Conservation (phyloP, 2,329 filamentous ascomycete species). For the Microascus cirrosus region DNA sequence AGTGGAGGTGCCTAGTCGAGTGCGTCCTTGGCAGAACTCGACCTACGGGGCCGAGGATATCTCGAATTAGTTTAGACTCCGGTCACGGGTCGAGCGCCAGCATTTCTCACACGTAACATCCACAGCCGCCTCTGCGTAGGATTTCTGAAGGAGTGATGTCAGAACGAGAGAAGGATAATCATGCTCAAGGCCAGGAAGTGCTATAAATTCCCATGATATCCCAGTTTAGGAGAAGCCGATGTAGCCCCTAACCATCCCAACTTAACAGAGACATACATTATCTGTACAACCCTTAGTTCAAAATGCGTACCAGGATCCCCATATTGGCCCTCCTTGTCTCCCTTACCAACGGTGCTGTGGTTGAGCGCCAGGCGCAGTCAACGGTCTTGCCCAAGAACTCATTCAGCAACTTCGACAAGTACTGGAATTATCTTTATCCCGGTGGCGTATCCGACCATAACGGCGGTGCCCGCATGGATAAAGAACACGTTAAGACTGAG, state of each 20-base stretch:
- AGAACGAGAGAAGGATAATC: no score
- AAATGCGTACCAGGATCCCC: not conserved
- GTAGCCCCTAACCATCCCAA: not conserved
- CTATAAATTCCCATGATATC: not conserved
- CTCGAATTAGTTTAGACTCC: no score
- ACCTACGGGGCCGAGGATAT: no score
- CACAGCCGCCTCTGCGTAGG: no score
- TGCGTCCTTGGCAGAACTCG: no score
- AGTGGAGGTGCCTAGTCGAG: no score
- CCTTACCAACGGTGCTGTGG: not conserved
- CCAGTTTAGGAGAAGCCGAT: not conserved
- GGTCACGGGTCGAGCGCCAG: no score
- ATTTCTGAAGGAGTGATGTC: no score
- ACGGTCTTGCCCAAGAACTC: slow-evolving; percentile 8
- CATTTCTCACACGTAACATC: no score
- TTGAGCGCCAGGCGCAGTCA: slow-evolving; percentile 23
- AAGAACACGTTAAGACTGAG: slow-evolving; percentile 27
- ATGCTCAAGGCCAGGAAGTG: no score
- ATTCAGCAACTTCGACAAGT: slow-evolving; percentile 19
- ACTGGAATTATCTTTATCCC: slow-evolving; percentile 41
- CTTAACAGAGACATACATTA: not conserved
- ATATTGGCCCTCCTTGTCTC: not conserved
- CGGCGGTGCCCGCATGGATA: slow-evolving; percentile 42
- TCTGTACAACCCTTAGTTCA: not conserved
- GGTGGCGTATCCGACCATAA: slow-evolving; percentile 42